Evolutionary conservation across 768 basidiomycete species (phyloP), one percentile per base, ranked within the genome.

Genomic region (Agaricus subrufescens): DNA sequence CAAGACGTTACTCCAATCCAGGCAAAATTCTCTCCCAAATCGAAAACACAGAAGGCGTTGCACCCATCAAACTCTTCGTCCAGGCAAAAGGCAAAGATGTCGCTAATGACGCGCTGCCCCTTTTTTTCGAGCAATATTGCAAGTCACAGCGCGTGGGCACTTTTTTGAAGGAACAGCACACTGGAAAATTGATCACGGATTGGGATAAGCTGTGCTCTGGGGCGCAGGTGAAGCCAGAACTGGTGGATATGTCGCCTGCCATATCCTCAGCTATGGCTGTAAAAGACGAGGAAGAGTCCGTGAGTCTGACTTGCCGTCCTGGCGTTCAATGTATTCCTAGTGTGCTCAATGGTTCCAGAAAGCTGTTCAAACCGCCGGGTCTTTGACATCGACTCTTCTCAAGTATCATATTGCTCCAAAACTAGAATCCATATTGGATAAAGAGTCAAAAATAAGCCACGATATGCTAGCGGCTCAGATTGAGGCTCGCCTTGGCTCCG

Each of bases 261-360:
- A 73, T 97, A 14, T 90, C 94, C 0, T 73, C 85, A 1, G 75
- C 91, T 49, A 84, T 98, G 78, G 86, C 89, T 0, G 82, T 87
- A 26, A 98, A 98, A 69, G 95, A 98, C 63, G 84, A 86, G 26
- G 93, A 97, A 42, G 97, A 98, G 65, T 67, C 96, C 52, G 96
- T 94, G 60, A 59, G 89, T 73, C 26, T 42, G 40, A 56, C 46
- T 11, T n/a, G 23, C 10, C 39, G n/a, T 47, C 11, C 10, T 19
- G 19, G 11, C 3, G 11, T 34, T 5, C 46, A 5, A 19, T 40
- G 7, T 14, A 29, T 12, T 8, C 38, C 56, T 19, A 55, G 39
- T 27, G 12, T 4, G 10, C n/a, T 3, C 46, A 43, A 46, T 50
- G 34, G 19, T 19, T 19, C 19, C 66, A 97, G 93, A 93, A 89